phyloP scores from a whole-genome alignment of 2,329 filamentous ascomycete species.

The Teratosphaeria epicoccoides region DNA sequence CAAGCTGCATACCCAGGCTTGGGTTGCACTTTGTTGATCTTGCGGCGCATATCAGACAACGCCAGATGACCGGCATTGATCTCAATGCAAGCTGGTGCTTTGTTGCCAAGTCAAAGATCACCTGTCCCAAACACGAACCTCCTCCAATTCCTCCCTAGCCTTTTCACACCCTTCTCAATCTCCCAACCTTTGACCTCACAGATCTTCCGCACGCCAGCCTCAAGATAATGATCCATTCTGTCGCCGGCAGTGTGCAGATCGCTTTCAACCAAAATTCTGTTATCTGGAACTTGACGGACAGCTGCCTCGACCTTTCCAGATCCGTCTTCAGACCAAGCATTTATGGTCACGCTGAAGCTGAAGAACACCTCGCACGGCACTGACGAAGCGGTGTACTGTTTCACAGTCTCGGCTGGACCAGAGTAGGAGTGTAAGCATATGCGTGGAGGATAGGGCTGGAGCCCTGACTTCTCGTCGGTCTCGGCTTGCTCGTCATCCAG shows the following conservation, averaged over 20 bases:
- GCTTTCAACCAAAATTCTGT: constrained; percentile 76
- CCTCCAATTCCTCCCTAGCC: constrained; percentile 64
- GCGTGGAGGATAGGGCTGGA: constrained; percentile 66
- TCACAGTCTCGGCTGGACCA: constrained; percentile 61
- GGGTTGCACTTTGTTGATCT: no score
- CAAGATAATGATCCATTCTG: constrained; percentile 66
- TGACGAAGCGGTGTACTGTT: constrained; percentile 62
- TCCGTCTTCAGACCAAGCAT: constrained; percentile 40
- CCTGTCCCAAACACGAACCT: constrained; percentile 65
- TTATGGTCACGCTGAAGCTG: constrained; percentile 78
- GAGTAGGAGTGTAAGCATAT: constrained; percentile 94
- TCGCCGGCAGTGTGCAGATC: constrained; percentile 76
- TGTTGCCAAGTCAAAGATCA: no score
- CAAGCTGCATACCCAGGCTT: no score
- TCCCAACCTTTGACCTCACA: constrained; percentile 71
- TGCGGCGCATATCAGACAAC: no score
- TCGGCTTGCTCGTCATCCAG: constrained; percentile 7
- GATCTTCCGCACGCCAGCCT: constrained; percentile 64
- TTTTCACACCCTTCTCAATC: constrained; percentile 57
- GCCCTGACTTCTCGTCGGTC: constrained; percentile 1
- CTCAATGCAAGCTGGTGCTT: no score
- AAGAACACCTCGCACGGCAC: constrained; percentile 74
- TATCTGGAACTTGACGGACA: constrained; percentile 62
- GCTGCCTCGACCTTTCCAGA: constrained; percentile 51
- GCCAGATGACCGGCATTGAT: no score